These are phyloP conservation scores for Beauveria scarabaeidicola DNA, from an alignment of 2,329 filamentous ascomycete genomes.

Conservation along the genomic window DNA sequence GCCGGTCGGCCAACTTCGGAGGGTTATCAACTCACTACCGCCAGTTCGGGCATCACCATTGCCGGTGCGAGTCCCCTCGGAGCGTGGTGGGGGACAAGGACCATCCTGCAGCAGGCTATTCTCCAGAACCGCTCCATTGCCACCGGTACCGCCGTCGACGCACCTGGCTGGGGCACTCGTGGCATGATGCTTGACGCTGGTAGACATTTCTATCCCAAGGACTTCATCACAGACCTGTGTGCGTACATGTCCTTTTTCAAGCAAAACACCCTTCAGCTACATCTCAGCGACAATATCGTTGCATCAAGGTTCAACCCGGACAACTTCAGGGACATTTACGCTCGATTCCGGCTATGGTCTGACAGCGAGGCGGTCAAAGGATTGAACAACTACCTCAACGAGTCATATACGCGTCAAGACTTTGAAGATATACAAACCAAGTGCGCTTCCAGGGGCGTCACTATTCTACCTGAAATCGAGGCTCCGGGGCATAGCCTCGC, in stretches of 20 bases:
- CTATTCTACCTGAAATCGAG: conserved; percentile 52
- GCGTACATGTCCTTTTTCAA: conserved; percentile 54
- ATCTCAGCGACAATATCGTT: conserved; percentile 49
- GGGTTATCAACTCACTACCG: conserved; percentile 37
- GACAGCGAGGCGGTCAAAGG: conserved; percentile 36
- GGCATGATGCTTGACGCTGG: conserved; percentile 45
- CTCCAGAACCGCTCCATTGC: conserved; percentile 31
- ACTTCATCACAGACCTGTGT: conserved; percentile 49
- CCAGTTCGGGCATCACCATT: conserved; percentile 32
- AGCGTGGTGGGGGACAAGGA: conserved; percentile 49
- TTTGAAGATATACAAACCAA: conserved; percentile 44
- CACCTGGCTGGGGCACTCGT: conserved; percentile 40
- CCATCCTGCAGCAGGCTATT: conserved; percentile 42
- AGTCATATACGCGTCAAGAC: conserved; percentile 42
- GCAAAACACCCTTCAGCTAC: conserved; percentile 49
- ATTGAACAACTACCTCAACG: conserved; percentile 42
- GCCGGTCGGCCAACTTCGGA: conserved; percentile 39
- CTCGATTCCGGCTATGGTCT: conserved; percentile 46
- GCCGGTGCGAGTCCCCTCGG: conserved; percentile 44
- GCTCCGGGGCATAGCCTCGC: conserved; percentile 48
- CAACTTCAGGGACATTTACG: conserved; percentile 40
- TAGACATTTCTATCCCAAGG: conserved; percentile 46
- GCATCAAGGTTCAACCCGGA: conserved; percentile 38
- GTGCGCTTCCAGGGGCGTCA: conserved; percentile 47
- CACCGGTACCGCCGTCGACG: conserved; percentile 36